Conservation (phyloP, 495 filamentous ascomycete genomes). For the Astrocystis sublimbata region DNA sequence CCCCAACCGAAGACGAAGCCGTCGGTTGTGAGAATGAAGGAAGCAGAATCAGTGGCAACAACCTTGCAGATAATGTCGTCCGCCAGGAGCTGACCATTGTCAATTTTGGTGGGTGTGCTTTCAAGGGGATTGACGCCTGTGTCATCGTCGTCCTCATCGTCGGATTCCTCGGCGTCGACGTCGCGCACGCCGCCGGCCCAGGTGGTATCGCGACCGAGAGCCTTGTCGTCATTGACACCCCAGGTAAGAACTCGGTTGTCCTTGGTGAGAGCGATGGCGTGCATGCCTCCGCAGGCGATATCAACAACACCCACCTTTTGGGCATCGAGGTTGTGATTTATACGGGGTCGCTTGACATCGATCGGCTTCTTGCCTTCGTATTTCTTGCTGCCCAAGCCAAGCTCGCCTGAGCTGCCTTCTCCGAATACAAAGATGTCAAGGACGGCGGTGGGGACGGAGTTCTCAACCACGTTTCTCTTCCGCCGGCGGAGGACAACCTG, state of each 20-base stretch:
- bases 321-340: constrained; percentile 53
- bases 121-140: constrained; percentile 60
- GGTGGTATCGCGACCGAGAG: constrained; percentile 63
- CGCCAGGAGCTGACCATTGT: constrained; percentile 52
- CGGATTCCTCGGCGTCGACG: constrained; percentile 43
- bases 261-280: constrained; percentile 61
- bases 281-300: constrained; percentile 67
- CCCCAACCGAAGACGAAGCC: constrained; percentile 73
- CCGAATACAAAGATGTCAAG: constrained; percentile 54
- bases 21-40: constrained; percentile 63
- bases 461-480: constrained; percentile 10
- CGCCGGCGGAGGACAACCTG: constrained; percentile 3
- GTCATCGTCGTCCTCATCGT: constrained; percentile 51
- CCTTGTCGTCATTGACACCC: constrained; percentile 71
- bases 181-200: constrained; percentile 56
- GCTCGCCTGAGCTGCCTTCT: constrained; percentile 55
- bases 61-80: constrained; percentile 58
- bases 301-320: constrained; percentile 61
- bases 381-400: constrained; percentile 50
- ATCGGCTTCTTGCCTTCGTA: constrained; percentile 54
- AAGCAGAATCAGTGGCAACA: constrained; percentile 62
- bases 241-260: constrained; percentile 69
- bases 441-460: constrained; percentile 1
- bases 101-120: constrained; percentile 53
- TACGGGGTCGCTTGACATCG: constrained; percentile 57